Evolutionary conservation across 2,329 filamentous ascomycete genomes (phyloP), one percentile per base, ranked within the genome.

Genomic region (Emmonsiellopsis sp.): DNA sequence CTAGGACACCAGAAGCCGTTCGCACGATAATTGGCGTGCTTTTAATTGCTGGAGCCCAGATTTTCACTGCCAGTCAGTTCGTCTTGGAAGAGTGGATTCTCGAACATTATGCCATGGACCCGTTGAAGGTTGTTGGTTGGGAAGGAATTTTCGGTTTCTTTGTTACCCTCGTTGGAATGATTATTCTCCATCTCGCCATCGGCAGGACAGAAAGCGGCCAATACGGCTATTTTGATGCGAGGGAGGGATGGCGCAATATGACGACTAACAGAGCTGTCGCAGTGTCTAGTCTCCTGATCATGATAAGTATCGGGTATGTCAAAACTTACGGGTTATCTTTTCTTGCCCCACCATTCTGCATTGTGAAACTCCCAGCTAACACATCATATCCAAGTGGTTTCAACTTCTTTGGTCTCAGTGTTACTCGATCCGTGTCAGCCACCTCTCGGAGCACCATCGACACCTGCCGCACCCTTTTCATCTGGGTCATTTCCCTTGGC

Each of bases 341-440:
- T 39, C 8, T 51, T 21, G 13, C 42, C 40, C 39, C 33, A 39
- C 43, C 53, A 9, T 10, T 60, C 59, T 56, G 10, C 37, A 45
- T 13, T 40, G 8, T 6, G 5, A 34, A 32, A 32, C 32, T 46
- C 34, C 13, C 40, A 31, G 40, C 47, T 48, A 48, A 49, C 32
- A 46, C 2, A 17, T 37, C 14, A 32, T 27, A 27, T 32, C 14
- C 54, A 57, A 94, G 89, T 58, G 91, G 92, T 52, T 98, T 97
- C 81, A 98, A 98, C 74, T 98, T 95, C 77, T 98, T 98, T 70
- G 93, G 93, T 6, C 81, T 98, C 8, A 93, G 88, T 0, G 92
- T 98, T 7, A 98, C 93, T 0, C 83, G 88, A 56, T 84, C 74
- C 57, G 89, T 98, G 60, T 94, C 87, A 58, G 93, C 93, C 9